A percentile compares a stretch with the other conserved stretches of the same genome.
phyloP scores from a whole-genome alignment of 495 filamentous ascomycete species.

The Tuber melanosporum region DNA sequence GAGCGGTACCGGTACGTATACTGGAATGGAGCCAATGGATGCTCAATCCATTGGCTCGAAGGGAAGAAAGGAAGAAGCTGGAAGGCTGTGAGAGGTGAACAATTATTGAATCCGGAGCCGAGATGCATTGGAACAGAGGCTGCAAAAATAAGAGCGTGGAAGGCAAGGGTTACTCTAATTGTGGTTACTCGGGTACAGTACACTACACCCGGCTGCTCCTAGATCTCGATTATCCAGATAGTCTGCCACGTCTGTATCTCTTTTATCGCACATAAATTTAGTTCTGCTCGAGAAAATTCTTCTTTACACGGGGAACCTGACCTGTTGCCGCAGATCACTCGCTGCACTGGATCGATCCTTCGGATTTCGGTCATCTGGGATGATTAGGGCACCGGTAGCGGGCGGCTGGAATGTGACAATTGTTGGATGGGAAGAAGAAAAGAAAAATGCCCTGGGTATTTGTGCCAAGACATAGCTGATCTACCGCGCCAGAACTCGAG shows the following conservation, averaged over 20 bases:
- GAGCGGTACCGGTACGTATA: background rate
- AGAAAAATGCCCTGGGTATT: background rate
- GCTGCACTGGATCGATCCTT: background rate
- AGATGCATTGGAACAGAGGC: background rate
- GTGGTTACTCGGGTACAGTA: background rate
- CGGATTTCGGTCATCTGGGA: background rate
- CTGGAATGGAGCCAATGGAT: background rate
- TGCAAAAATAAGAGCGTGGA: background rate
- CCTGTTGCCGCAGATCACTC: background rate
- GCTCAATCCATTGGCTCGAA: background rate
- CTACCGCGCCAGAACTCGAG: background rate
- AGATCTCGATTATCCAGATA: background rate
- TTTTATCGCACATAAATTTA: background rate
- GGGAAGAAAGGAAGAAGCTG: background rate
- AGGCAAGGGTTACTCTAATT: background rate
- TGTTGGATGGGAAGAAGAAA: background rate
- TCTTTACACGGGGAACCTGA: background rate
- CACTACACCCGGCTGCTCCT: background rate
- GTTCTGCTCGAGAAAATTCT: background rate
- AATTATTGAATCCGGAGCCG: background rate
- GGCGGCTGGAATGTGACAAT: background rate
- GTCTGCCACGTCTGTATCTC: background rate
- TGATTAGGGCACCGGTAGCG: background rate
- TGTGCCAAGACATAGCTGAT: background rate
- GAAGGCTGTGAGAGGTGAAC: no score